These are phyloP conservation scores for Wickerhamomyces bisporus DNA, from an alignment of 805 yeast genomes.

Conservation along the genomic window DNA sequence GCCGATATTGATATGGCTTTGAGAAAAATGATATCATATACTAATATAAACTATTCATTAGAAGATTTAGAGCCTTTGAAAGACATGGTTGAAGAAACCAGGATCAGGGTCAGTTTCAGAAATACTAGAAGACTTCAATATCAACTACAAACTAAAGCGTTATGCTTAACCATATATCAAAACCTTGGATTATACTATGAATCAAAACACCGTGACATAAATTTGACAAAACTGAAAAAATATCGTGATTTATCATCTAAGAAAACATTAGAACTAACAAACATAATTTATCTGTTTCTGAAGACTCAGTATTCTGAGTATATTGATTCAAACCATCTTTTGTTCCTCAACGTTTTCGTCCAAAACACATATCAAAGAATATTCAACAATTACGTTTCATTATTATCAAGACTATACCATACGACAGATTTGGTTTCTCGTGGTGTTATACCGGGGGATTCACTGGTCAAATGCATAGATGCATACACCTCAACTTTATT, in stretches of 20 bases:
- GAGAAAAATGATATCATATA: conserved; percentile 13
- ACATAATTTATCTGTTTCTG: conserved; percentile 12
- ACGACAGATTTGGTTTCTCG: conserved; percentile 15
- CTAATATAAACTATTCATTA: conserved; percentile 13
- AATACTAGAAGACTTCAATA: conserved; percentile 13
- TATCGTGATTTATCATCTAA: conserved; percentile 4
- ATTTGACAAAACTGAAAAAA: conserved; percentile 10
- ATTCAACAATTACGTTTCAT: conserved; percentile 10
- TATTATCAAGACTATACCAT: conserved; percentile 18
- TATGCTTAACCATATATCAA: conserved; percentile 17
- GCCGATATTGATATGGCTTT: conserved; percentile 12
- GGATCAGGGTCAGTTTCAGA: conserved; percentile 7
- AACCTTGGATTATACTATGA: conserved; percentile 18
- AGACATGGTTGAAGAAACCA: background rate
- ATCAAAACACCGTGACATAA: conserved; percentile 5
- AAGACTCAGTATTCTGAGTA: conserved; percentile 8
- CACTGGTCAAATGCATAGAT: background rate
- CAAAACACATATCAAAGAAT: conserved; percentile 18
- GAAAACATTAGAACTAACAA: conserved; percentile 10
- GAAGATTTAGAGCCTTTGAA: conserved; percentile 3
- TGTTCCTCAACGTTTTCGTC: conserved; percentile 12
- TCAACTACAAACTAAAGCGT: conserved; percentile 13
- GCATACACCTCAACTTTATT: conserved; percentile 3
- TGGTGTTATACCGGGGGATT: conserved; percentile 7
- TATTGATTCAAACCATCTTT: conserved; percentile 14